Evolutionary conservation across 2,329 filamentous ascomycete species (phyloP).

Genomic region (Calonectria hawksworthii): DNA sequence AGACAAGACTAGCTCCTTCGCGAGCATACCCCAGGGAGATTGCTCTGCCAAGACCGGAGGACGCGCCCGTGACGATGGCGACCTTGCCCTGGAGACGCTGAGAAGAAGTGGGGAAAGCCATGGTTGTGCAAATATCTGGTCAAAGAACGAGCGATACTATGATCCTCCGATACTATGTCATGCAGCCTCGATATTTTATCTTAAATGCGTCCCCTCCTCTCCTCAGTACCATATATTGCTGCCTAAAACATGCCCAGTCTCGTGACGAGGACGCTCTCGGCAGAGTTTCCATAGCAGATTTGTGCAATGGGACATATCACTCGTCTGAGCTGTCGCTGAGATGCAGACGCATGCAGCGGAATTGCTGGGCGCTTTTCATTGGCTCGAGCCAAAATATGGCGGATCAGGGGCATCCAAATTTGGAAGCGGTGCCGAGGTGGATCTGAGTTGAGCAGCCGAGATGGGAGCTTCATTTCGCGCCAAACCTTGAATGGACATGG

Average conservation of each 20-base stretch:
- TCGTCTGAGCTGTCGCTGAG: neutral
- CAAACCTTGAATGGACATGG: neutral
- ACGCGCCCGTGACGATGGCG: constrained; percentile 61
- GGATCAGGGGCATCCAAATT: neutral
- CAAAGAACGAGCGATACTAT: neutral
- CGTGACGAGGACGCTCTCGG: constrained; percentile 17
- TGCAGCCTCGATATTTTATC: neutral
- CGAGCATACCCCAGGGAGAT: constrained; percentile 59
- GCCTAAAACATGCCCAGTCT: constrained; percentile 2
- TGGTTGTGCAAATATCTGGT: neutral
- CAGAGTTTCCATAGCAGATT: neutral
- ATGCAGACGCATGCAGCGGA: constrained; percentile 15
- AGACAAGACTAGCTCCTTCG: constrained; percentile 59
- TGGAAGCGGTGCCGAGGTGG: constrained; percentile 4
- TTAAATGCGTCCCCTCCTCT: neutral
- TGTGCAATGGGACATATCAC: neutral
- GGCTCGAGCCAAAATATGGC: neutral
- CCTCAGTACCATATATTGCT: neutral
- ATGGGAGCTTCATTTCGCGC: neutral
- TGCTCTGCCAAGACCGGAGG: constrained; percentile 60
- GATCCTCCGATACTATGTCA: neutral
- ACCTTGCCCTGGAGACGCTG: constrained; percentile 42
- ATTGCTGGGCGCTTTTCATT: neutral
- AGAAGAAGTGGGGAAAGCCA: neutral
- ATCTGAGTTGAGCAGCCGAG: neutral